phyloP scores from a whole-genome alignment of 352 stramenopile genomes.

The Halophytophthora batemanensis region DNA sequence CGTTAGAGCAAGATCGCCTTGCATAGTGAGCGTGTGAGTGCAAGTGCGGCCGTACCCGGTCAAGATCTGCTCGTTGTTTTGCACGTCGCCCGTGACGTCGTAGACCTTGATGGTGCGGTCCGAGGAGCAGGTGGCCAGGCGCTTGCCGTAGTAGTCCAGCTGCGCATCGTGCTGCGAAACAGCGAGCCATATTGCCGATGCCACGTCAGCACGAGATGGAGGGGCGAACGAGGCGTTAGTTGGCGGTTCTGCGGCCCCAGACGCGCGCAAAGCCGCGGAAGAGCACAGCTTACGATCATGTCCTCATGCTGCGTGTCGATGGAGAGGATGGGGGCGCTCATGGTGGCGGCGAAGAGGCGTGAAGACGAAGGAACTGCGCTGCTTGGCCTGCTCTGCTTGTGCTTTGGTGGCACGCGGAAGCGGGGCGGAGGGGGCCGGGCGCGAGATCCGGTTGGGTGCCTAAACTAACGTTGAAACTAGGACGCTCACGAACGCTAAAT shows the following conservation, averaged over 20 bases:
- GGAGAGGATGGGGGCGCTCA: slow-evolving; percentile 83
- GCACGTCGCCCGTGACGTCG: slow-evolving; percentile 90
- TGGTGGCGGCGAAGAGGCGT: slow-evolving; percentile 25
- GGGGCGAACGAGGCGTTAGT: neutral
- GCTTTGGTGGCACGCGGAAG: slow-evolving; percentile 27
- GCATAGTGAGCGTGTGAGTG: no score
- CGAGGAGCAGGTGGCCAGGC: slow-evolving; percentile 97
- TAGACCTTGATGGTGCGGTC: slow-evolving; percentile 98
- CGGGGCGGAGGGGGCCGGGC: slow-evolving; percentile 4
- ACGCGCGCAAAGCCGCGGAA: slow-evolving; percentile 6
- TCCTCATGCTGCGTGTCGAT: slow-evolving; percentile 98
- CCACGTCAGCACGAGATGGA: neutral
- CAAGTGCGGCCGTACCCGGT: slow-evolving; percentile 66
- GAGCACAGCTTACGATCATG: slow-evolving; percentile 83
- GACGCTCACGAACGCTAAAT: no score
- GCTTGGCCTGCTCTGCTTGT: no score
- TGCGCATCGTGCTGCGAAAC: slow-evolving; percentile 93
- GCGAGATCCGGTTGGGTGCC: neutral
- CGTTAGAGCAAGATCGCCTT: no score
- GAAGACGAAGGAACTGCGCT: neutral
- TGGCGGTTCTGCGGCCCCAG: slow-evolving; percentile 3
- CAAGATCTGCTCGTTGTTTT: slow-evolving; percentile 88
- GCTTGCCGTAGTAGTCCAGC: slow-evolving; percentile 99
- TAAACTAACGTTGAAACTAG: neutral
- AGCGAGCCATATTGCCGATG: slow-evolving; percentile 13